Evolutionary conservation across 164 flowering plant genomes (phyloP).

Genomic region (Aristolochia fimbriata): DNA sequence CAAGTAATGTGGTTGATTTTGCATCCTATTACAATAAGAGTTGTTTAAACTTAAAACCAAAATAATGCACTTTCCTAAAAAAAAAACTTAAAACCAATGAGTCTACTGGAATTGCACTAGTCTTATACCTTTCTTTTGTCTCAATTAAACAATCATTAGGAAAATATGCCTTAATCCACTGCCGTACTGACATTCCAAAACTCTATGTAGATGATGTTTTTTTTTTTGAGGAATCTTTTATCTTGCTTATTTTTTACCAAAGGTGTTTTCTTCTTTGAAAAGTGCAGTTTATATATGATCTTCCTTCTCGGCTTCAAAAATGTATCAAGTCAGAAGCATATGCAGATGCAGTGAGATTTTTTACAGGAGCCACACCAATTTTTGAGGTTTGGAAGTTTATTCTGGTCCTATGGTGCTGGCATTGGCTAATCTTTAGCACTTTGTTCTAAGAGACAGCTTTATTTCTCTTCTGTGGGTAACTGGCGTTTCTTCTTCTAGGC

Average conservation of each 20-base stretch:
- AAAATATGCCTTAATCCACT: too few species aligned
- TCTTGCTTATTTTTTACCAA: slow-evolving; percentile 17
- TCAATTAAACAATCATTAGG: too few species aligned
- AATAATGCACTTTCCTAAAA: too few species aligned
- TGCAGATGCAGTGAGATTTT: slow-evolving; percentile 89
- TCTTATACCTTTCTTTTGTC: too few species aligned
- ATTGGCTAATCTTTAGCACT: neutral
- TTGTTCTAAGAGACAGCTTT: neutral
- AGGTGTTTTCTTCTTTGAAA: slow-evolving; percentile 32
- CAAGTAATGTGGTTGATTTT: too few species aligned
- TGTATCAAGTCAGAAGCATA: slow-evolving; percentile 91
- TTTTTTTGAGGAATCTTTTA: too few species aligned
- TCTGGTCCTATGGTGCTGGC: neutral
- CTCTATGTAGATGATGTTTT: too few species aligned
- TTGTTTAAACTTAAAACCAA: too few species aligned
- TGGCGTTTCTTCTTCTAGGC: slow-evolving; percentile 33
- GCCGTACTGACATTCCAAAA: too few species aligned
- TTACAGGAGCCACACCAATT: slow-evolving; percentile 93
- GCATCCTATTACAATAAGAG: too few species aligned
- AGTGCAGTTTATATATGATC: slow-evolving; percentile 96
- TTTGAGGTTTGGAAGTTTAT: slow-evolving; percentile 52
- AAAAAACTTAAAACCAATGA: too few species aligned
- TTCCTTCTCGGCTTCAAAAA: slow-evolving; percentile 84
- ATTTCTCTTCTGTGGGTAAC: neutral
- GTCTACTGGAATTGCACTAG: too few species aligned